phyloP scores from a whole-genome alignment of 768 basidiomycete species.

The Trametes sanguinea region DNA sequence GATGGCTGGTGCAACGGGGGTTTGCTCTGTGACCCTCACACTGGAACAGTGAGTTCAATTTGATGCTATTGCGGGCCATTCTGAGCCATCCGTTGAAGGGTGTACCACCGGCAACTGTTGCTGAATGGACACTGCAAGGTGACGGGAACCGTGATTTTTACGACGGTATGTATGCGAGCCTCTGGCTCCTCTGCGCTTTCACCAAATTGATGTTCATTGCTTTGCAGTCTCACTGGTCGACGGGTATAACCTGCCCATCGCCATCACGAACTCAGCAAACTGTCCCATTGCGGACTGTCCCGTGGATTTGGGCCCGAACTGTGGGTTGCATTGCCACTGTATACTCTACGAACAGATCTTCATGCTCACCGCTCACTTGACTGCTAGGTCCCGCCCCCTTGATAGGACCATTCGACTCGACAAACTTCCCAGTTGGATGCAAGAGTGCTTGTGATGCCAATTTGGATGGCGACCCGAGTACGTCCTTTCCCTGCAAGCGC shows the following conservation, averaged over 20 bases:
- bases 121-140: conserved; percentile 37
- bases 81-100: conserved; percentile 22
- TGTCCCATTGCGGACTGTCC: conserved; percentile 35
- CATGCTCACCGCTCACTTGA: neutral
- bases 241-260: conserved; percentile 35
- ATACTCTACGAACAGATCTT: too few species aligned
- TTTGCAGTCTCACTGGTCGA: conserved; percentile 28
- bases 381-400: conserved; percentile 30
- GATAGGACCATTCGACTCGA: conserved; percentile 34
- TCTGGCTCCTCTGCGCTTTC: too few species aligned
- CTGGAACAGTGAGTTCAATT: conserved; percentile 46
- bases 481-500: neutral
- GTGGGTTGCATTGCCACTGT: conserved; percentile 3
- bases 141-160: conserved; percentile 29
- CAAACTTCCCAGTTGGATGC: conserved; percentile 36
- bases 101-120: conserved; percentile 36
- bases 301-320: conserved; percentile 35
- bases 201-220: too few species aligned
- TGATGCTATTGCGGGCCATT: neutral
- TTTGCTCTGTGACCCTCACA: conserved; percentile 51
- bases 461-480: conserved; percentile 31
- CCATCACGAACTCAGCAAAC: conserved; percentile 30
- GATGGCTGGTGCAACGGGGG: conserved; percentile 74
- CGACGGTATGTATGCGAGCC: conserved; percentile 17
- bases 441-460: conserved; percentile 36